Conservation (phyloP, 495 filamentous ascomycete species). For the Xanthoparmelia taractica region DNA sequence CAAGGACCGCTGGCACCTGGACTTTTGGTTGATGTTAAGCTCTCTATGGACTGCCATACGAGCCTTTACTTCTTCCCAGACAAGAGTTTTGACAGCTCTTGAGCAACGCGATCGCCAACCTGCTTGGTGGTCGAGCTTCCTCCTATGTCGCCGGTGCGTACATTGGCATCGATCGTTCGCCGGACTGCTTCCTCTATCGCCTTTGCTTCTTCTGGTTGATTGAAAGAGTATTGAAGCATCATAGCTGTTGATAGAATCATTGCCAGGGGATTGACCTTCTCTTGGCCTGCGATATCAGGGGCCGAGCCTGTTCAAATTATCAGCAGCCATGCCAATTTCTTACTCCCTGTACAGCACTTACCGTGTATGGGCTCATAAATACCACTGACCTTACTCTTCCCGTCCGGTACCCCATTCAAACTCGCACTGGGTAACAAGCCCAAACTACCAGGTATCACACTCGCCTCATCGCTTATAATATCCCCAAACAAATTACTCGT, state of each 20-base stretch:
- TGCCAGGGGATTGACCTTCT: slow-evolving; percentile 69
- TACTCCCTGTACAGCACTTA: slow-evolving; percentile 3
- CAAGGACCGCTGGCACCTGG: background rate
- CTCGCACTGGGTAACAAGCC: slow-evolving; percentile 86
- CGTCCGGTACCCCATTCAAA: slow-evolving; percentile 79
- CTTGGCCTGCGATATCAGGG: slow-evolving; percentile 74
- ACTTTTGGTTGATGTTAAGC: background rate
- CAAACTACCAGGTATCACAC: slow-evolving; percentile 87
- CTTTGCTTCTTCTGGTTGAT: slow-evolving; percentile 61
- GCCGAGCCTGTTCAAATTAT: slow-evolving; percentile 43
- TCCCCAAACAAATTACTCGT: slow-evolving; percentile 96
- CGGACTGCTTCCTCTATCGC: slow-evolving; percentile 75
- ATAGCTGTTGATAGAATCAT: slow-evolving; percentile 63
- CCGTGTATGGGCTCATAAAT: slow-evolving; percentile 99
- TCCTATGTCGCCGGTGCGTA: slow-evolving; percentile 72
- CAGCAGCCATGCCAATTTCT: background rate
- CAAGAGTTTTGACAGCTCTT: slow-evolving; percentile 54
- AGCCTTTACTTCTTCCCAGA: slow-evolving; percentile 4
- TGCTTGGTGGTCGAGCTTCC: slow-evolving; percentile 64
- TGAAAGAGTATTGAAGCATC: slow-evolving; percentile 86
- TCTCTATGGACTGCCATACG: slow-evolving; percentile 13
- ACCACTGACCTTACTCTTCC: slow-evolving; percentile 41
- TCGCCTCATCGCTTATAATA: slow-evolving; percentile 94
- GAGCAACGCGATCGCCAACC: slow-evolving; percentile 74
- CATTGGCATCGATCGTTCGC: slow-evolving; percentile 62